Evolutionary conservation across 2,329 filamentous ascomycete species (phyloP), one percentile per base, ranked within the genome.

Genomic region (Aspergillus brasiliensis): DNA sequence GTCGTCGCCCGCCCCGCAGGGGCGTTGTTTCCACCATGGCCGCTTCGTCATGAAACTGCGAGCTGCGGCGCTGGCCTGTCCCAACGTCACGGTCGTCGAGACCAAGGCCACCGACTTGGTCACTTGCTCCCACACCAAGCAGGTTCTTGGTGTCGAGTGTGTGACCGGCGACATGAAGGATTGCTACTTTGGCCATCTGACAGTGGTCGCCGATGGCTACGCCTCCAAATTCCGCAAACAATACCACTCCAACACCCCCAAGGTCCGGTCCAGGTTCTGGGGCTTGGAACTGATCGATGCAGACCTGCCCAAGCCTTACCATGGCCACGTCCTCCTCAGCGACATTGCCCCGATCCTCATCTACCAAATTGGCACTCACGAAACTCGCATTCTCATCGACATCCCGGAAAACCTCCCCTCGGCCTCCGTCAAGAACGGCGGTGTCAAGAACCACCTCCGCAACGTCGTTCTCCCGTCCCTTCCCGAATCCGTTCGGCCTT

Each of bases 331-430:
- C 65, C 83, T 97, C 57, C 90, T 99, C 63, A 89, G 89, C 69
- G 85, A 91, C 64, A 84, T 86, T 48, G 81, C 87, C 0, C 94
- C 95, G 0, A 87, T 97, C 34, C 87, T 99, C 23, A 85, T 99
- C 60, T 99, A 99, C 81, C 95, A 98, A 79, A 99, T 99, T 73
- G 94, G 95, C 72, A 90, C 91, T 4, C 93, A 90, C 78, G 95
- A 98, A 80, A 99, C 95, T 1, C 88, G 95, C 65, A 91, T 90
- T 11, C 85, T 99, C 21, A 86, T 98, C 69, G 93, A 98, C 74
- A 87, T 98, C 11, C 94, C 94, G 4, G 86, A 89, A 28, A 86
- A 89, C 70, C 82, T 91, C 2, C 87, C 91, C 7, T 87, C 88
- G 17, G 93, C 94, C 0, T 85, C 88, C 0, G 81, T 88, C 2